phyloP scores from a whole-genome alignment of 208 protist genomes.

The Trypanosomatidae sp. region DNA sequence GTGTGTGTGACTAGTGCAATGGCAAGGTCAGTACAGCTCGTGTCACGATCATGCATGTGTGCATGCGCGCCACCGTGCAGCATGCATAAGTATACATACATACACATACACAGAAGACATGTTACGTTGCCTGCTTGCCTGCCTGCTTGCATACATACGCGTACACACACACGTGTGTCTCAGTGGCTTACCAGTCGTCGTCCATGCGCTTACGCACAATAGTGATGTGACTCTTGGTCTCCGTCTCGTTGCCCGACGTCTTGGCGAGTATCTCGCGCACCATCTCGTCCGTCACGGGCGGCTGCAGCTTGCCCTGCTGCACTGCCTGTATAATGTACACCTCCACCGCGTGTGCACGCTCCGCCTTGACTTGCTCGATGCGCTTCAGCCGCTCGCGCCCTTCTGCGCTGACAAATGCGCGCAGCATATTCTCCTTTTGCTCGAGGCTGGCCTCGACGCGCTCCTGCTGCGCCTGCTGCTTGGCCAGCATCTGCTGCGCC shows the following conservation, averaged over 20 bases:
- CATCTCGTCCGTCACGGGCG: constrained; percentile 68
- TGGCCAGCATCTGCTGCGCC: constrained; percentile 80
- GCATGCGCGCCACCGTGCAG: neutral
- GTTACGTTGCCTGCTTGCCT: neutral
- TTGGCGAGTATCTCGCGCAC: constrained; percentile 68
- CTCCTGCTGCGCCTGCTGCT: constrained; percentile 81
- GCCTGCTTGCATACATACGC: neutral
- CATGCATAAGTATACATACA: neutral
- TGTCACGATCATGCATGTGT: no score
- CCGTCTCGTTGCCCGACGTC: constrained; percentile 32
- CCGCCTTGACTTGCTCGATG: constrained; percentile 77
- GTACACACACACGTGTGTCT: neutral
- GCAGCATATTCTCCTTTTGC: constrained; percentile 82
- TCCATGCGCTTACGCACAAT: constrained; percentile 80
- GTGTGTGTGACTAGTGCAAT: no score
- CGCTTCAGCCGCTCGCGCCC: constrained; percentile 83
- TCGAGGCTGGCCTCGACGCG: constrained; percentile 52
- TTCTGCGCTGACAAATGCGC: constrained; percentile 73
- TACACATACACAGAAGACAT: neutral
- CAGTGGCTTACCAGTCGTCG: constrained; percentile 77
- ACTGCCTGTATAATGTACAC: constrained; percentile 85
- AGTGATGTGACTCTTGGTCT: constrained; percentile 57
- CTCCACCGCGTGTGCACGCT: constrained; percentile 72
- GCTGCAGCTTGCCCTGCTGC: constrained; percentile 74
- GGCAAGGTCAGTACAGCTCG: no score